Conservation (phyloP, 1,284 basidiomycete species). For the Cutaneotrichosporon dermatis region DNA sequence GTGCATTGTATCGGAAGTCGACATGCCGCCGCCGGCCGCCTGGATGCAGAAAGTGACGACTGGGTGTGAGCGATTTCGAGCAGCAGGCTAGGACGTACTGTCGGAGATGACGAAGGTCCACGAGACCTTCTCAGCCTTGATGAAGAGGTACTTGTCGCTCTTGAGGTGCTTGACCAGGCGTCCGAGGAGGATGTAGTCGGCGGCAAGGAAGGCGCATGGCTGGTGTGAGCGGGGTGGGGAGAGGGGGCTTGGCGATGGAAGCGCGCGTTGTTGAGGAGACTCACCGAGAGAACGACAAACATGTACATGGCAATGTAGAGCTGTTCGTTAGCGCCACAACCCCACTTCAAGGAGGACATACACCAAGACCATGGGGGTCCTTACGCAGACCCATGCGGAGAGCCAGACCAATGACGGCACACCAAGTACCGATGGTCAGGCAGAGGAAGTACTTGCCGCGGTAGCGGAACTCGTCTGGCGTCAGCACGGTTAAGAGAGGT, state of each 20-base stretch:
- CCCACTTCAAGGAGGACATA: neutral
- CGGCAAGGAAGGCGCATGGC: slow-evolving; percentile 72
- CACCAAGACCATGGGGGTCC: slow-evolving; percentile 8
- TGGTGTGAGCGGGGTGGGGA: slow-evolving; percentile 21
- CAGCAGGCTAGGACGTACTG: slow-evolving; percentile 34
- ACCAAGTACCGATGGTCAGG: slow-evolving; percentile 16
- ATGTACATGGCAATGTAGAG: slow-evolving; percentile 19
- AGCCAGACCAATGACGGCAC: slow-evolving; percentile 14
- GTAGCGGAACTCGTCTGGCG: slow-evolving; percentile 13
- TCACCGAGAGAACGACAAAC: slow-evolving; percentile 16
- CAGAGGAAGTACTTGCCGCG: slow-evolving; percentile 16
- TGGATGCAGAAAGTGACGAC: slow-evolving; percentile 63
- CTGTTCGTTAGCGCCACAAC: neutral
- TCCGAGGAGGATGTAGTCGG: slow-evolving; percentile 64
- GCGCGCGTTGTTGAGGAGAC: neutral
- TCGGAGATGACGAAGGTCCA: slow-evolving; percentile 51
- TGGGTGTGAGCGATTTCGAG: slow-evolving; percentile 4
- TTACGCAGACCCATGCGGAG: slow-evolving; percentile 15
- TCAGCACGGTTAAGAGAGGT: slow-evolving; percentile 1
- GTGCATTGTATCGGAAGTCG: slow-evolving; percentile 31
- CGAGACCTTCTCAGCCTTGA: slow-evolving; percentile 28
- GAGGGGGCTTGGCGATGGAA: too few species aligned
- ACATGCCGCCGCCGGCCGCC: slow-evolving; percentile 48
- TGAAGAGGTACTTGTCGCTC: slow-evolving; percentile 49
- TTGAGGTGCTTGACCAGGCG: slow-evolving; percentile 57